These are phyloP conservation scores for Syncephalis plumigaleata DNA, from an alignment of 371 early-diverging fungal genomes.

Conservation along the genomic window DNA sequence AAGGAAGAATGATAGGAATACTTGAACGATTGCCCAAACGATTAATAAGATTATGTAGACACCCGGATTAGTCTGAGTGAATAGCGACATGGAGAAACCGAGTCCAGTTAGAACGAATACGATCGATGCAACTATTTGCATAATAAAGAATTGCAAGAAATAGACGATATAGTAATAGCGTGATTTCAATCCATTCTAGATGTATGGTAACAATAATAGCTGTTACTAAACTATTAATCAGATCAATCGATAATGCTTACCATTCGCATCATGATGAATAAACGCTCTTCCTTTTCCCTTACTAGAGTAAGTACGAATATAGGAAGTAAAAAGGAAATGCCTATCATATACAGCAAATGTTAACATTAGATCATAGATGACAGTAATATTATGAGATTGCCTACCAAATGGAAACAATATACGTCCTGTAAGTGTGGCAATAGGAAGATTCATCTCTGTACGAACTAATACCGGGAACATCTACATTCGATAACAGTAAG, in stretches of 20 bases:
- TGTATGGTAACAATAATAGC: too few relatives aligned
- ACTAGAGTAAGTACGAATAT: slow-evolving; percentile 49
- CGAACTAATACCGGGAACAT: slow-evolving; percentile 22
- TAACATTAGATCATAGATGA: too few relatives aligned
- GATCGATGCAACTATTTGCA: slow-evolving; percentile 29
- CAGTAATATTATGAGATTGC: too few relatives aligned
- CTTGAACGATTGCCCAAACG: slow-evolving; percentile 43
- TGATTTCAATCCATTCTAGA: slow-evolving; percentile 37
- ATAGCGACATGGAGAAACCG: slow-evolving; percentile 30
- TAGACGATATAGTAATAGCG: slow-evolving; percentile 37
- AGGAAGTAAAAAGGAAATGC: slow-evolving; percentile 45
- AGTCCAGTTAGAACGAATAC: slow-evolving; percentile 36
- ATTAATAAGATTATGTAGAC: slow-evolving; percentile 39
- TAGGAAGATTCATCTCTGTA: slow-evolving; percentile 21
- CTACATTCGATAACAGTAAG: too few relatives aligned
- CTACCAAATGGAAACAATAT: slow-evolving; percentile 51
- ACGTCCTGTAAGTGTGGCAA: slow-evolving; percentile 32
- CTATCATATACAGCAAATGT: neutral
- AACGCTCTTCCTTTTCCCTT: slow-evolving; percentile 48
- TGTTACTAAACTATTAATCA: too few relatives aligned
- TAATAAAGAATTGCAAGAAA: slow-evolving; percentile 40
- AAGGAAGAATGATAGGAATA: slow-evolving; percentile 43
- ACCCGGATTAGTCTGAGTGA: slow-evolving; percentile 25
- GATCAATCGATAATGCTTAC: too few relatives aligned
- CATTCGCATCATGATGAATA: slow-evolving; percentile 52